A percentile compares a stretch with the other conserved stretches of the same genome.
These are phyloP conservation scores for Lachnellula occidentalis DNA, from an alignment of 2,329 filamentous ascomycete genomes.

Conservation along the genomic window DNA sequence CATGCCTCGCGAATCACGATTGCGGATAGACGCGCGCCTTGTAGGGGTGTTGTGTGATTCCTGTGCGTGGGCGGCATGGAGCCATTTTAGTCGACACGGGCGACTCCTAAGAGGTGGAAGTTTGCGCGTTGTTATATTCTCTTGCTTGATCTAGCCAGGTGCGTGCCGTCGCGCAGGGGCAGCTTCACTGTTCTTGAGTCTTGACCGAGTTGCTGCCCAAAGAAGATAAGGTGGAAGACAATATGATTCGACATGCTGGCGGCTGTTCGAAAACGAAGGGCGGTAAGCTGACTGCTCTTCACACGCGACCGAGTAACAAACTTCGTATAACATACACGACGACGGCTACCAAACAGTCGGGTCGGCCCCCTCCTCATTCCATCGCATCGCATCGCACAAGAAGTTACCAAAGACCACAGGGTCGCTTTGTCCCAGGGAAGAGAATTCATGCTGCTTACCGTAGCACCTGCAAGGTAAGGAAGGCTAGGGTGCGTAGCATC, in stretches of 20 bases:
- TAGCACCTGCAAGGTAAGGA: not conserved
- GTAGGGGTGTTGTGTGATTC: not conserved
- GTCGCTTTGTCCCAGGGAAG: not conserved
- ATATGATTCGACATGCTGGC: not conserved
- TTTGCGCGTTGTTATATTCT: not conserved
- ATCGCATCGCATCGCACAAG: not conserved
- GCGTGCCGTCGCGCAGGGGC: not conserved
- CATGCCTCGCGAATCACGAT: not conserved
- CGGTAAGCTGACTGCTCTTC: too few relatives aligned
- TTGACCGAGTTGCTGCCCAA: not conserved
- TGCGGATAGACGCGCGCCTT: not conserved
- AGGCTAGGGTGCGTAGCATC: not conserved
- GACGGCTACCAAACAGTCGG: not conserved
- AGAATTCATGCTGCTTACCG: too few relatives aligned
- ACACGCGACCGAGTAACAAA: not conserved
- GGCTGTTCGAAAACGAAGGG: not conserved
- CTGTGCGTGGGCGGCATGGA: not conserved
- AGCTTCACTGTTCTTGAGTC: not conserved
- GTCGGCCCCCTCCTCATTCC: not conserved
- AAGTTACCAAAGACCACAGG: not conserved
- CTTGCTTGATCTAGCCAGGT: not conserved
- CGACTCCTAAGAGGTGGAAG: not conserved
- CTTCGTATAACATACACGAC: not conserved
- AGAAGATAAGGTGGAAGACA: not conserved
- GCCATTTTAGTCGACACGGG: not conserved